Base-by-base conservation (phyloP, 495 filamentous ascomycete species). In the Mytilinidion resinicola region DNA sequence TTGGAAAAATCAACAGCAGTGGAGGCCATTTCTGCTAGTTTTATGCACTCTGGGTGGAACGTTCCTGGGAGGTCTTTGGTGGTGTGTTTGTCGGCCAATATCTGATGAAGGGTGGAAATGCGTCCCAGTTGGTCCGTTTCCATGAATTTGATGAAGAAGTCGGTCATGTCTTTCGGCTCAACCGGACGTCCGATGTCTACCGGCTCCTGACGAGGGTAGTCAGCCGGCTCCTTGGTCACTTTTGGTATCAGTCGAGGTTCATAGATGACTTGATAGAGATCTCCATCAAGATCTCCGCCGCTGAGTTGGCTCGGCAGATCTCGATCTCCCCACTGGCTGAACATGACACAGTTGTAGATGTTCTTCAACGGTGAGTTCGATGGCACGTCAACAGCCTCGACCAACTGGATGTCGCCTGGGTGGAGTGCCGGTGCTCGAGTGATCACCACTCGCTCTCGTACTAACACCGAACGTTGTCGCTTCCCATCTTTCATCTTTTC, bases 1-100 rank as follows among this genome's bases (percentile, higher is more conserved):
- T 95, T 93, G 1, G 84, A 87, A 61, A 86, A 95, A 68, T 95
- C 89, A 1, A 95, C 90, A 0, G 87, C 89, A 0, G 76, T 84
- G 0, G 89, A 93, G 53, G 86, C 83, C 66, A 93, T 69, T 53
- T 81, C 75, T 3, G 90, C 88, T 1, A 95, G 74, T 11, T 69
- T 71, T 14, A 82, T 69, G 55, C 88, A 92, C 34, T 82, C 74
- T 0, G 61, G 57, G 57, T 87, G 69, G 0, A 73, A 68, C 0
- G 85, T 83, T 0, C 90, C 89, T 57, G 81, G 76, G 67, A 91
- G 89, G 0, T 87, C 87, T 10, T 88, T 62, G 9, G 86, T 78
- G 65, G 83, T 78, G 60, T 95, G 89, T 11, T 77, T 72, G 0
- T 65, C 83, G 15, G 84, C 86, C 11, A 89, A 62, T 14, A 86